Evolutionary conservation across 129 eudicot genomes (phyloP).

Genomic region (Helianthus tuberosus): DNA sequence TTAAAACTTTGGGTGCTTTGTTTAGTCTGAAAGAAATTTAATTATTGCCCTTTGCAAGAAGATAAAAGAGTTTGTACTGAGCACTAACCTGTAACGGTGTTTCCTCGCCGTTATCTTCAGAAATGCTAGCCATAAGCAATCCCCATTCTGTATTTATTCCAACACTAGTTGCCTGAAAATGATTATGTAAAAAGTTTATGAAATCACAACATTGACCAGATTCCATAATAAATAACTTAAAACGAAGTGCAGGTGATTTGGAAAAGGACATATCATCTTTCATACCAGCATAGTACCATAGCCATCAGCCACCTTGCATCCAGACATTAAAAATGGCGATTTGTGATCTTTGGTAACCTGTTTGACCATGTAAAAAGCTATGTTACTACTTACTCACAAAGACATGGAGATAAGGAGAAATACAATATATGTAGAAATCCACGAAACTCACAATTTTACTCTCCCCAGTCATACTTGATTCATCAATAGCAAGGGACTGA

Average conservation of each 20-base stretch:
- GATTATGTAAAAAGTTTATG: background rate
- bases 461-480: constrained; percentile 99
- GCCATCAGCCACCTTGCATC: constrained; percentile 98
- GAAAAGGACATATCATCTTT: constrained; percentile 15
- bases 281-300: constrained; percentile 98
- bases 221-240: background rate
- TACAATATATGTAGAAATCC: background rate
- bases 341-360: constrained; percentile 80
- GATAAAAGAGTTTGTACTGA: background rate
- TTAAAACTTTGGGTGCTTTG: background rate
- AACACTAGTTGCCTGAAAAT: constrained; percentile 80
- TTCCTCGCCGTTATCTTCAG: constrained; percentile 98
- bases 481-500: constrained; percentile 87
- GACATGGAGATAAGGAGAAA: background rate
- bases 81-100: constrained; percentile 89
- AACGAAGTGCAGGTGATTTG: background rate
- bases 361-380: constrained; percentile 7
- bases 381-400: constrained; percentile 10
- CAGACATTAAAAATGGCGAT: constrained; percentile 91
- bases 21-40: background rate
- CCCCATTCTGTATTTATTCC: constrained; percentile 99
- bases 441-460: constrained; percentile 72
- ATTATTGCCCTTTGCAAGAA: background rate
- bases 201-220: background rate
- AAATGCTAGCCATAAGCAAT: constrained; percentile 95